Base-by-base conservation (phyloP, 1,284 basidiomycete genomes). In the Volvariella surrecta region DNA sequence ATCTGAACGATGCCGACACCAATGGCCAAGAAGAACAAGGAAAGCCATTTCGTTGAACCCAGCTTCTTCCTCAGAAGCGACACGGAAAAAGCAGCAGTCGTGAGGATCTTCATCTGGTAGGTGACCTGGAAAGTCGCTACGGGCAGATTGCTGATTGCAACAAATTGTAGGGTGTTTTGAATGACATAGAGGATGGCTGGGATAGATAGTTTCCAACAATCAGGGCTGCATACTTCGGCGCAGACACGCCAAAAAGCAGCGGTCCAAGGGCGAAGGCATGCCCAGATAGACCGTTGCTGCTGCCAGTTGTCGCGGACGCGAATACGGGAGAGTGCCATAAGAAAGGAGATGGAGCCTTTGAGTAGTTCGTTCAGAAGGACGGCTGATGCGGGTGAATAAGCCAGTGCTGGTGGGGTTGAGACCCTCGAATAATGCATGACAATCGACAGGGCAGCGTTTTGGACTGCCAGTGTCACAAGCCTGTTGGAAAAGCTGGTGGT, bases 361-460 rank as follows among this genome's bases (percentile, higher is more conserved):
- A 98, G 71, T 21, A 98, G 67, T 66, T 99, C 95, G 62, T 92
- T 94, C 53, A 97, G 68, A 24, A 98, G 75, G 16, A 98, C 94
- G 8, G 95, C 95, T 1, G 90, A 77, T 2, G 93, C 90, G 3
- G 94, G 90, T 2, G 90, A 95, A 64, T 98, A 99, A 17, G 85
- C 65, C 17, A 83, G 73, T 31, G 79, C 68, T 0, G 82, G 67
- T 2, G 89, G 79, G 0, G 78, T 87, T 1, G 87, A 85, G 47
- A 95, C 87, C 44, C 92, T 82, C 20, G 92, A 95, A 64, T 94
- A 91, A 68, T 95, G 90, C 89, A 97, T 93, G 51, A 97, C 87
- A 56, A 97, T 91, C 45, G 91, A 90, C 45, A 97, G 70, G n/a
- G 88, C 80, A 31, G 90, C 90, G 66, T 98, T 99, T 70, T 99